Evolutionary conservation across 225 moss, liverwort and hornwort genomes (phyloP).

Genomic region (Climacium dendroides): DNA sequence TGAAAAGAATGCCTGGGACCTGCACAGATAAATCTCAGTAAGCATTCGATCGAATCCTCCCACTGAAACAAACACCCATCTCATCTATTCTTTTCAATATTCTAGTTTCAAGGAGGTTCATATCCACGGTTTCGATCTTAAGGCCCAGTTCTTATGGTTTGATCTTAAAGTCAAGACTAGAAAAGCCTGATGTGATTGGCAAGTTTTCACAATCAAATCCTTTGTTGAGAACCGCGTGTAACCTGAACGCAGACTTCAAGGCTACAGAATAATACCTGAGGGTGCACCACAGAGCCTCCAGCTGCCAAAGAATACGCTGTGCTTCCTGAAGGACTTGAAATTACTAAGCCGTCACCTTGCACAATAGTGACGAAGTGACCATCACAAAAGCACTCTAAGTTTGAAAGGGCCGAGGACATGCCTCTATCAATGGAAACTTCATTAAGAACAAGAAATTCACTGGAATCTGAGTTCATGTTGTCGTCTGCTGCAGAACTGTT

Average conservation of each 20-base stretch:
- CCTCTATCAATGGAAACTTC: conserved; percentile 88
- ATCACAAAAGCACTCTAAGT: conserved; percentile 89
- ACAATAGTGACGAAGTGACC: conserved; percentile 80
- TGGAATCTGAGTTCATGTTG: conserved; percentile 13
- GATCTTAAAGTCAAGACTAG: not conserved
- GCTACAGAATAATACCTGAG: conserved; percentile 44
- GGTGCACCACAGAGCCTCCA: conserved; percentile 94
- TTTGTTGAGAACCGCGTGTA: not conserved
- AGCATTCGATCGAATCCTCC: not conserved
- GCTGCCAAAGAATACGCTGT: conserved; percentile 96
- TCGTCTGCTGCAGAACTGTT: conserved; percentile 13
- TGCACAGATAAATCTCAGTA: conserved; percentile 13
- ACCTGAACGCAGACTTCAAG: not conserved
- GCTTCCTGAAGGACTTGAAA: conserved; percentile 93
- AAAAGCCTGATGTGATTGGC: not conserved
- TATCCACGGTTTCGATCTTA: not conserved
- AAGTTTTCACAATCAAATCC: not conserved
- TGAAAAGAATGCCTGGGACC: conserved; percentile 95
- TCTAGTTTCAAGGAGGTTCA: not conserved
- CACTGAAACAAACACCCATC: not conserved
- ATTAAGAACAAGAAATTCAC: conserved; percentile 73
- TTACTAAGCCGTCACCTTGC: conserved; percentile 87
- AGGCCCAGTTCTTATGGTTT: not conserved
- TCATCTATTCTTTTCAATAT: not conserved
- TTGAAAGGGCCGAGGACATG: conserved; percentile 84